These are phyloP conservation scores for Phoma herbarum DNA, from an alignment of 2,329 filamentous ascomycete species.

Conservation along the genomic window DNA sequence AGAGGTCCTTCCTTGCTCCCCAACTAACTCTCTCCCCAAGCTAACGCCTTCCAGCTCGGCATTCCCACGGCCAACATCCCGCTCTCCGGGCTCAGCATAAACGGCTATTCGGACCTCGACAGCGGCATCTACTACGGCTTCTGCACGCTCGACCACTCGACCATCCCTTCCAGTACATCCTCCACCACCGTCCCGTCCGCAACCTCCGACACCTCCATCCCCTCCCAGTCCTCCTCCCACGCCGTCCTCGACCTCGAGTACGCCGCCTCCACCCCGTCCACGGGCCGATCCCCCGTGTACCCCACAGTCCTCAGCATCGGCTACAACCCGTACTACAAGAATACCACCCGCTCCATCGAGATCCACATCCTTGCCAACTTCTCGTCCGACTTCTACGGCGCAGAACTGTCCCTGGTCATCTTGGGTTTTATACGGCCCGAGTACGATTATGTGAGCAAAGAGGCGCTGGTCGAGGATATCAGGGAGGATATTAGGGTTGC, in stretches of 20 bases:
- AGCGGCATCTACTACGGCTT: conserved; percentile 96
- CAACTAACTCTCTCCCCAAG: background rate
- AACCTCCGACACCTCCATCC: conserved; percentile 23
- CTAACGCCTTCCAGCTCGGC: conserved; percentile 69
- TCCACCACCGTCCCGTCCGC: conserved; percentile 26
- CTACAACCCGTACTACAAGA: conserved; percentile 98
- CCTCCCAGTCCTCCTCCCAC: conserved; percentile 37
- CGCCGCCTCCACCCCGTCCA: conserved; percentile 25
- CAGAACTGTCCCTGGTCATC: conserved; percentile 79
- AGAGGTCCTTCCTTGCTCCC: conserved; percentile 67
- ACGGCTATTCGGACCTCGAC: conserved; percentile 66
- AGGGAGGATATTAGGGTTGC: conserved; percentile 87
- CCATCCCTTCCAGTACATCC: conserved; percentile 44
- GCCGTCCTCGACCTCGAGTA: conserved; percentile 40
- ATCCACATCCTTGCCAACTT: conserved; percentile 88
- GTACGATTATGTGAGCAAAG: conserved; percentile 83
- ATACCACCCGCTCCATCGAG: conserved; percentile 84
- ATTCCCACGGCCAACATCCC: conserved; percentile 95
- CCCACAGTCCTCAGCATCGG: conserved; percentile 60
- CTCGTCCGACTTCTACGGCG: conserved; percentile 82
- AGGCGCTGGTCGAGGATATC: conserved; percentile 89
- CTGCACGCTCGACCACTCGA: conserved; percentile 72
- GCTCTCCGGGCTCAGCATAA: conserved; percentile 73
- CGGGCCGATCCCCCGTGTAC: conserved; percentile 27
- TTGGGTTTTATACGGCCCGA: conserved; percentile 90